phyloP scores from a whole-genome alignment of 2,329 filamentous ascomycete species.

The Aspergillaceae sp. region DNA sequence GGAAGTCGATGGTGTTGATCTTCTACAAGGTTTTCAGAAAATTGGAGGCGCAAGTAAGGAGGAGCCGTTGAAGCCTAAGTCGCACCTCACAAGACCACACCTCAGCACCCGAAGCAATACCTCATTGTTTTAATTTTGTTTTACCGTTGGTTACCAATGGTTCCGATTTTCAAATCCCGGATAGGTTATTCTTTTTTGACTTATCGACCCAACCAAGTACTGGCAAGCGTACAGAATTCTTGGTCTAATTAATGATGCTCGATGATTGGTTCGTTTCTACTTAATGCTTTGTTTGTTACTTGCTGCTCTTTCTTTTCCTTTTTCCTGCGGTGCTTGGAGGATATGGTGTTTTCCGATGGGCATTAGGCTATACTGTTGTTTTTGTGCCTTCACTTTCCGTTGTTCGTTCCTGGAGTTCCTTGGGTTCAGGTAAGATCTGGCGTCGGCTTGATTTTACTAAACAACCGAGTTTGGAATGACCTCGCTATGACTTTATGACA shows the following conservation, averaged over 20 bases:
- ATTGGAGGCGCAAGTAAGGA: slow-evolving; percentile 35
- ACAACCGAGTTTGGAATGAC: slow-evolving; percentile 21
- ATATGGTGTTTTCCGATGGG: slow-evolving; percentile 3
- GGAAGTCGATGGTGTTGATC: slow-evolving; percentile 39
- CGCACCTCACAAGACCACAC: slow-evolving; percentile 22
- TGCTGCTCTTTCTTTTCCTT: slow-evolving; percentile 5
- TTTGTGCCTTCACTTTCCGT: slow-evolving; percentile 10
- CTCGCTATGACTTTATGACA: slow-evolving; percentile 30
- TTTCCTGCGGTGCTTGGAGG: slow-evolving; percentile 1
- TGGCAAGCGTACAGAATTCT: background rate
- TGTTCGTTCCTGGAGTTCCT: slow-evolving; percentile 21
- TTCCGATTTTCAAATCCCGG: too few relatives aligned
- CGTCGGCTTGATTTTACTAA: slow-evolving; percentile 17
- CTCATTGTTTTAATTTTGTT: slow-evolving; percentile 21
- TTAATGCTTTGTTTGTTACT: slow-evolving; percentile 3
- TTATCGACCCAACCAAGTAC: background rate
- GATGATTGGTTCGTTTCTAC: background rate
- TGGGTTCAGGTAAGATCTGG: slow-evolving; percentile 13
- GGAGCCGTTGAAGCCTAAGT: slow-evolving; percentile 20
- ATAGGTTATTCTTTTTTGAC: background rate
- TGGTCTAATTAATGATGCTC: slow-evolving; percentile 1
- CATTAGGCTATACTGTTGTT: slow-evolving; percentile 7
- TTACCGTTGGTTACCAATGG: background rate
- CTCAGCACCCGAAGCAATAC: slow-evolving; percentile 26
- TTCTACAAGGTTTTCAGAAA: slow-evolving; percentile 41